phyloP scores from a whole-genome alignment of 805 yeast species.

The Zygosaccharomyces gambellarensis region DNA sequence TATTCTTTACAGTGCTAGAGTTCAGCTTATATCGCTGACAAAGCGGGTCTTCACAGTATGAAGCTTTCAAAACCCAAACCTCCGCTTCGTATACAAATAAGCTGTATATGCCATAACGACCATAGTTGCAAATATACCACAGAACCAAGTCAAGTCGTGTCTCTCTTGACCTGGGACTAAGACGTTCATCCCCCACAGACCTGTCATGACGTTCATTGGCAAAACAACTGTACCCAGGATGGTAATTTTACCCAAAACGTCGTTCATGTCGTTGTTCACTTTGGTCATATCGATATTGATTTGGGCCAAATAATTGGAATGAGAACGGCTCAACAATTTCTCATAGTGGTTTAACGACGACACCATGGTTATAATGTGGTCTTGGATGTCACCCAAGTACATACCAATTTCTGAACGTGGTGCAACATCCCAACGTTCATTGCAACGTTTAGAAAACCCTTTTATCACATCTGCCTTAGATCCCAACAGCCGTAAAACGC shows the following conservation, averaged over 20 bases:
- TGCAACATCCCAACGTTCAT: slow-evolving; percentile 75
- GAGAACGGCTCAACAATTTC: slow-evolving; percentile 88
- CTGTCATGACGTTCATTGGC: slow-evolving; percentile 93
- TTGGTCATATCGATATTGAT: slow-evolving; percentile 96
- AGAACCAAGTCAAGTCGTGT: slow-evolving; percentile 64
- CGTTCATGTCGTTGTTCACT: slow-evolving; percentile 95
- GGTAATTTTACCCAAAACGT: slow-evolving; percentile 88
- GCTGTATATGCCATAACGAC: slow-evolving; percentile 42
- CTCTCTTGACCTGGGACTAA: slow-evolving; percentile 86
- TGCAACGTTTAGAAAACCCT: slow-evolving; percentile 88
- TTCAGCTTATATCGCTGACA: background rate
- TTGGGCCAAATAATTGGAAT: slow-evolving; percentile 92
- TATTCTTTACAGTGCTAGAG: background rate
- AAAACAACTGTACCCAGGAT: slow-evolving; percentile 90
- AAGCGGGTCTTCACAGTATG: background rate
- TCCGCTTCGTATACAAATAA: slow-evolving; percentile 45
- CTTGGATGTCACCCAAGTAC: slow-evolving; percentile 96
- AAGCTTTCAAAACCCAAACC: slow-evolving; percentile 33
- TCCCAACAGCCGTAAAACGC: slow-evolving; percentile 74
- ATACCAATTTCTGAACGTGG: slow-evolving; percentile 85
- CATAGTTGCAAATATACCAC: slow-evolving; percentile 46
- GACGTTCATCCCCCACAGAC: slow-evolving; percentile 99
- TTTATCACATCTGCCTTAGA: slow-evolving; percentile 97
- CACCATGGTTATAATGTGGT: slow-evolving; percentile 95
- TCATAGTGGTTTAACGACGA: slow-evolving; percentile 93